Evolutionary conservation across 208 protist genomes (phyloP).

Genomic region (Leishmania amazonensis): DNA sequence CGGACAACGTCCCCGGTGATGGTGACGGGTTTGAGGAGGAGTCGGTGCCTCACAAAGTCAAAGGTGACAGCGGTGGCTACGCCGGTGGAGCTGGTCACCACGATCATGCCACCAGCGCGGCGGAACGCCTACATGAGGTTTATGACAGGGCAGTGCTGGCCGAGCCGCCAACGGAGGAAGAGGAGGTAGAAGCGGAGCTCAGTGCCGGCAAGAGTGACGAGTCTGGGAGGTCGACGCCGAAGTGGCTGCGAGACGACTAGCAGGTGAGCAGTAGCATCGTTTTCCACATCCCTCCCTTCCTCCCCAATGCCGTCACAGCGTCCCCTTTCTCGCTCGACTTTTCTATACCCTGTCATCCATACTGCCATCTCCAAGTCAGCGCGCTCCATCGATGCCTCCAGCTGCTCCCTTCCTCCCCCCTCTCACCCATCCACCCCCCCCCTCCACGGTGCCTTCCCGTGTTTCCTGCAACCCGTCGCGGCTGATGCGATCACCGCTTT

Average conservation of each 20-base stretch:
- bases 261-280: not conserved
- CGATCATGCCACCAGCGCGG: not conserved
- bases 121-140: not conserved
- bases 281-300: not conserved
- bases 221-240: constrained; percentile 41
- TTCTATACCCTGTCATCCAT: too few relatives aligned
- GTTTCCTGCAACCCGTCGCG: too few relatives aligned
- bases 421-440: not conserved
- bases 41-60: not conserved
- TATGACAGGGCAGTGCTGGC: not conserved
- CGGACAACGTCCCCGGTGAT: not conserved
- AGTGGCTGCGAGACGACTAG: constrained; percentile 38
- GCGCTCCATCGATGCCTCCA: not conserved
- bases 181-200: constrained; percentile 16
- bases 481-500: not conserved
- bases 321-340: not conserved
- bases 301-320: not conserved
- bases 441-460: too few relatives aligned
- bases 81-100: not conserved
- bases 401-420: not conserved
- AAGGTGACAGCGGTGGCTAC: not conserved
- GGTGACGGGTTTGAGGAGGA: not conserved
- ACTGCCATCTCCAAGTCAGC: not conserved
- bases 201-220: constrained; percentile 16
- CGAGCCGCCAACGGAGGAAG: constrained; percentile 7